Conservation (phyloP, 1,284 basidiomycete species). For the Ustilago vetiveriae region DNA sequence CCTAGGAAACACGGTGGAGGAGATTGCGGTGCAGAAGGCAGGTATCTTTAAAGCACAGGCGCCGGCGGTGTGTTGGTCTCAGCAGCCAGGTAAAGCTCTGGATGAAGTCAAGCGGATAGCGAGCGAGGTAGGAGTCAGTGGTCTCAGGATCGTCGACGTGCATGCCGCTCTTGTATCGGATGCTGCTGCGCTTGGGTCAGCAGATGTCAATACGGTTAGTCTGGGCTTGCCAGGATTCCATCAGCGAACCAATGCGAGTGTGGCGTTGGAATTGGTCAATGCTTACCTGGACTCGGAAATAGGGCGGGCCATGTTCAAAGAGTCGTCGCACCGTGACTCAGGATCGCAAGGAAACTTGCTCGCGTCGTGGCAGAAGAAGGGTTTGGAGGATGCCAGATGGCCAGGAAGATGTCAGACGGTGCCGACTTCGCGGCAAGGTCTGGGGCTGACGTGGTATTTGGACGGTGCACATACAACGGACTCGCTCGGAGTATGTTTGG, state of each 20-base stretch:
- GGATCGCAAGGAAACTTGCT: background rate
- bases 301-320: constrained; percentile 39
- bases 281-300: constrained; percentile 74
- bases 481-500: constrained; percentile 83
- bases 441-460: constrained; percentile 80
- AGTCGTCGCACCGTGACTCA: constrained; percentile 9
- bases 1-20: constrained; percentile 85
- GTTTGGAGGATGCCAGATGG: constrained; percentile 81
- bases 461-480: constrained; percentile 97
- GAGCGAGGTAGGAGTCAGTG: constrained; percentile 71
- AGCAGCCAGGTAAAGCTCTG: constrained; percentile 80
- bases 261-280: constrained; percentile 81
- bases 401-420: constrained; percentile 96
- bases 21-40: constrained; percentile 95
- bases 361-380: constrained; percentile 71
- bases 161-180: constrained; percentile 26
- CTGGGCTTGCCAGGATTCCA: constrained; percentile 86
- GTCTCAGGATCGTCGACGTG: constrained; percentile 31
- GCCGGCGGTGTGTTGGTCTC: constrained; percentile 83
- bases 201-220: constrained; percentile 10
- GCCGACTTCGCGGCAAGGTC: constrained; percentile 68
- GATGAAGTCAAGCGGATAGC: constrained; percentile 77
- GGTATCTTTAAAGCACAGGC: constrained; percentile 94
- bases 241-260: constrained; percentile 87
- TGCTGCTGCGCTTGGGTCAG: constrained; percentile 14